Evolutionary conservation across 1,284 basidiomycete species (phyloP), one percentile per base, ranked within the genome.

Genomic region (Sphaerobolus stellatus): DNA sequence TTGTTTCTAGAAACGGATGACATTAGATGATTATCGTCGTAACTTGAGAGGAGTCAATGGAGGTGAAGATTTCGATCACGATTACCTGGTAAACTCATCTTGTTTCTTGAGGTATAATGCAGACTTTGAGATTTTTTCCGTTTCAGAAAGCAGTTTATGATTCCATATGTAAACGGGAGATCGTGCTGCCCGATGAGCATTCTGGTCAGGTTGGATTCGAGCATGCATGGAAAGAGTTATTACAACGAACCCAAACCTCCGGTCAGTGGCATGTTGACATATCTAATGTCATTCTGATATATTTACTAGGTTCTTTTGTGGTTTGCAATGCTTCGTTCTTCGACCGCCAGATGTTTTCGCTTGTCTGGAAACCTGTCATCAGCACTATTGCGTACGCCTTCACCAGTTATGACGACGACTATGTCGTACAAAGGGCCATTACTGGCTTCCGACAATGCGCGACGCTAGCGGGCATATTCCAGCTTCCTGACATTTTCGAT

Each of bases 141-240:
- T 9, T 40, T 38, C 64, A 94, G 92, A 84, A 87, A 73, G 80
- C 80, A 34, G 92, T 98, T 56, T 99, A 96, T 64, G 94, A 98
- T 60, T 93, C 90, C 4, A 96, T 99, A 64, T 86, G 92, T 46
- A 95, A 92, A 71, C 80, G 86, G 45, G 97, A 99, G 74, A 98
- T 99, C 58, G 83, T 99, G 48, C 91, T 99, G 86, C 96, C 97
- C 0, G 95, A 99, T 71, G 97, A 99, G 67, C 97, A 99, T 66
- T 90, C 87, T 4, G 97, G 97, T 1, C 93, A 95, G 69, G 82
- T 97, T 34, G 97, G 97, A 1, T 99, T 99, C 68, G 97, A 99
- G 64, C 98, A 97, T 67, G 93, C 96, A 5, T 99, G 97, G 97
- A 98, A 98, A 70, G 94, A 97, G 63, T 76, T 99, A 27, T 79